Base-by-base conservation (phyloP, 768 basidiomycete genomes). In the Trametes elegans region DNA sequence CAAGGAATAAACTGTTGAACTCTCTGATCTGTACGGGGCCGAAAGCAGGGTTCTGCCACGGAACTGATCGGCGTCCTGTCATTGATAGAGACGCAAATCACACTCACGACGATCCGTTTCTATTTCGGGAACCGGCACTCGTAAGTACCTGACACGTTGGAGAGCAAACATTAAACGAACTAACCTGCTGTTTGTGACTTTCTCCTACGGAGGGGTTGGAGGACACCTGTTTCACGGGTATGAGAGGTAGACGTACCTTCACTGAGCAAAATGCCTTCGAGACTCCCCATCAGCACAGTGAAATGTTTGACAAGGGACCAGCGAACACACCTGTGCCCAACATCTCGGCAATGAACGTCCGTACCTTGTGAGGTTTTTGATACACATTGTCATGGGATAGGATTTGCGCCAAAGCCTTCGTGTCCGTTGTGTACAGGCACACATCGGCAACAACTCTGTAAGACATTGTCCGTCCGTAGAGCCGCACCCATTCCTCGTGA, bases 1-100 rank as follows among this genome's bases (percentile, higher is more conserved):
- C 74, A 4, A 83, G 56, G 58, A 87, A 85, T 7, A 81, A 78
- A 13, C 74, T 74, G 0, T 81, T 82, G 11, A 86, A 64, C 38
- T 78, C 79, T 3, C 84, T 72, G 29, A 87, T 76, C 61, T 85
- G 83, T 2, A 75, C 66, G 1, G 76, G 73, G 2, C 84, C 83
- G 60, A 88, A 88, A 0, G 84, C 84, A 13, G 85, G 85, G 58
- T 85, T 87, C 85, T 76, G n/a, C n/a, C n/a, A n/a, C n/a, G n/a
- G n/a, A n/a, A n/a, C n/a, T n/a, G n/a, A n/a, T n/a, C n/a, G n/a
- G n/a, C n/a, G n/a, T n/a, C n/a, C n/a, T n/a, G n/a, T n/a, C n/a
- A n/a, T n/a, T n/a, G n/a, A n/a, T n/a, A n/a, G n/a, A n/a, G n/a
- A n/a, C n/a, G n/a, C n/a, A n/a, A n/a, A n/a, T n/a, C n/a, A n/a